Conservation (phyloP, 2,329 filamentous ascomycete species). For the Fusarium sp. region DNA sequence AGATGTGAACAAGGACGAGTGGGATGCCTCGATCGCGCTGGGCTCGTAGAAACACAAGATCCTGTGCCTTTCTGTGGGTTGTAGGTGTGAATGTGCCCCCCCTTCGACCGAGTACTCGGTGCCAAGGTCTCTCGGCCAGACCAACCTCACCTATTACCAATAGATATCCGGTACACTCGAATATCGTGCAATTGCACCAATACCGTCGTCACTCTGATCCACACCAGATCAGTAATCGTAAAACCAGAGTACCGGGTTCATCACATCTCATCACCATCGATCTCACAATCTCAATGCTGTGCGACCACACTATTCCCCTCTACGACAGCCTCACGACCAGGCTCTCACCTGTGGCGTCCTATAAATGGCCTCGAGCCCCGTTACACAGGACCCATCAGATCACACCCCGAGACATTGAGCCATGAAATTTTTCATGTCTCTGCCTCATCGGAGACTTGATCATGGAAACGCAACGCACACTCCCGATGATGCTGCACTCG, state of each 20-base stretch:
- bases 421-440: background rate
- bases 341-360: conserved; percentile 22
- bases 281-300: conserved; percentile 25
- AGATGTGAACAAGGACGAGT: conserved; percentile 20
- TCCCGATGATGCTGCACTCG: conserved; percentile 35
- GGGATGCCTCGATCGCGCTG: conserved; percentile 18
- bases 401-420: conserved; percentile 37
- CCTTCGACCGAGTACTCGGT: background rate
- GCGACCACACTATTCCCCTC: conserved; percentile 12
- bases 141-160: background rate
- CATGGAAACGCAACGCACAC: conserved; percentile 3
- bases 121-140: background rate
- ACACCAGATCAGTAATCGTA: conserved; percentile 1
- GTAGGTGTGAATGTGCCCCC: background rate
- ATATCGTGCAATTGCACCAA: background rate
- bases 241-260: conserved; percentile 29
- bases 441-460: conserved; percentile 22
- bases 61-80: background rate
- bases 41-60: conserved; percentile 13
- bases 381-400: conserved; percentile 9
- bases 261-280: conserved; percentile 19
- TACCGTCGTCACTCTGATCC: conserved; percentile 1
- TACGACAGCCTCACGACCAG: conserved; percentile 4
- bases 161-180: background rate
- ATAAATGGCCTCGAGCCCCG: conserved; percentile 3